A percentile compares a stretch with the other conserved stretches of the same genome.
phyloP scores from a whole-genome alignment of 331 rosid species.

The Prunus yedoensis region DNA sequence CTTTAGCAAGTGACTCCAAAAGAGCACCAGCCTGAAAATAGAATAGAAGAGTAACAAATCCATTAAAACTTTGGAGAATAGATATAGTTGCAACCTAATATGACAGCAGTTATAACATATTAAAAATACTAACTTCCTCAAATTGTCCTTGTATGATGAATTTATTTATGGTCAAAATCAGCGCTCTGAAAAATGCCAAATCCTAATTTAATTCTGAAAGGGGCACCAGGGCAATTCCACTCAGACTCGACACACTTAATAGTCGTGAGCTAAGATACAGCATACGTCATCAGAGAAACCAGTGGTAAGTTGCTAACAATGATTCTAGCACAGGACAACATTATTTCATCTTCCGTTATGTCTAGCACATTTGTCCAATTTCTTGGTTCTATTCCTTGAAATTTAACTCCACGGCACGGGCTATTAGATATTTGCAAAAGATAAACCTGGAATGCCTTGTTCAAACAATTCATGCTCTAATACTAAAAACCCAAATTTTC shows the following conservation, averaged over 20 bases:
- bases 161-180: neutral
- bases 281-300: neutral
- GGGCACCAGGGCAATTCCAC: neutral
- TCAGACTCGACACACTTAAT: neutral
- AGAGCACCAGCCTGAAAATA: slow-evolving; percentile 88
- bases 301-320: neutral
- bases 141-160: neutral
- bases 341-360: neutral
- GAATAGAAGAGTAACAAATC: slow-evolving; percentile 19
- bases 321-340: neutral
- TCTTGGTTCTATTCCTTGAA: neutral
- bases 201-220: neutral
- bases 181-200: neutral
- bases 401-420: neutral
- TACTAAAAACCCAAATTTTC: neutral
- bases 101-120: neutral
- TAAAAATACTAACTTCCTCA: neutral
- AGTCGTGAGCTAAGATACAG: neutral
- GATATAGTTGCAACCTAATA: neutral
- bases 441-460: neutral
- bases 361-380: slow-evolving; percentile 1
- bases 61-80: slow-evolving; percentile 2
- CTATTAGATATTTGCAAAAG: neutral
- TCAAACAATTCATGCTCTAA: neutral
- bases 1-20: slow-evolving; percentile 94